Conservation (phyloP, 805 yeast species). For the Metschnikowia arizonensis region DNA sequence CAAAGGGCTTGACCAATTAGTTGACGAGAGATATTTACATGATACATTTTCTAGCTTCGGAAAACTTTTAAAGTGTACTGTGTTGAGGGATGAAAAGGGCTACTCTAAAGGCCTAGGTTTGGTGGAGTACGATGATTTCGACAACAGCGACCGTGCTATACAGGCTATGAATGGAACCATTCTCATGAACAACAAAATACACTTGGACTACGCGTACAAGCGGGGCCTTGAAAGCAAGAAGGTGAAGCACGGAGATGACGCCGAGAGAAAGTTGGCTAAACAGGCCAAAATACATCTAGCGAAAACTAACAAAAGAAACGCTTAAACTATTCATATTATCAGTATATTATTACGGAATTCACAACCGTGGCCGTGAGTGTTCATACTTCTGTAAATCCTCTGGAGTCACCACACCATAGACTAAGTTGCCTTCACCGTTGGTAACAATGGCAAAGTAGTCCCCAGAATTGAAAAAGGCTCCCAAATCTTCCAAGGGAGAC, state of each 20-base stretch:
- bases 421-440: slow-evolving; percentile 48
- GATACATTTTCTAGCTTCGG: slow-evolving; percentile 73
- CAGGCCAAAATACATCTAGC: slow-evolving; percentile 48
- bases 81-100: slow-evolving; percentile 48
- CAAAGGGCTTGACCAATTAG: slow-evolving; percentile 62
- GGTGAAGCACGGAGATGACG: slow-evolving; percentile 68
- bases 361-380: slow-evolving; percentile 20
- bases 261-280: slow-evolving; percentile 67
- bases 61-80: slow-evolving; percentile 45
- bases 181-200: slow-evolving; percentile 61
- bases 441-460: slow-evolving; percentile 56
- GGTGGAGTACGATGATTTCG: slow-evolving; percentile 59
- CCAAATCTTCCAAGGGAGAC: slow-evolving; percentile 52
- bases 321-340: neutral
- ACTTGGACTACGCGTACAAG: slow-evolving; percentile 69
- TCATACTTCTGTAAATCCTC: slow-evolving; percentile 27
- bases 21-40: slow-evolving; percentile 53
- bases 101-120: slow-evolving; percentile 63
- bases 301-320: slow-evolving; percentile 1
- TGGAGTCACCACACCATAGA: slow-evolving; percentile 54
- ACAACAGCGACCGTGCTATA: slow-evolving; percentile 67
- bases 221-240: slow-evolving; percentile 44
- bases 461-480: slow-evolving; percentile 46
- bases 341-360: neutral
- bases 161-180: slow-evolving; percentile 62